Conservation (phyloP, 768 basidiomycete species). For the Phlebiopsis flavidoalba region DNA sequence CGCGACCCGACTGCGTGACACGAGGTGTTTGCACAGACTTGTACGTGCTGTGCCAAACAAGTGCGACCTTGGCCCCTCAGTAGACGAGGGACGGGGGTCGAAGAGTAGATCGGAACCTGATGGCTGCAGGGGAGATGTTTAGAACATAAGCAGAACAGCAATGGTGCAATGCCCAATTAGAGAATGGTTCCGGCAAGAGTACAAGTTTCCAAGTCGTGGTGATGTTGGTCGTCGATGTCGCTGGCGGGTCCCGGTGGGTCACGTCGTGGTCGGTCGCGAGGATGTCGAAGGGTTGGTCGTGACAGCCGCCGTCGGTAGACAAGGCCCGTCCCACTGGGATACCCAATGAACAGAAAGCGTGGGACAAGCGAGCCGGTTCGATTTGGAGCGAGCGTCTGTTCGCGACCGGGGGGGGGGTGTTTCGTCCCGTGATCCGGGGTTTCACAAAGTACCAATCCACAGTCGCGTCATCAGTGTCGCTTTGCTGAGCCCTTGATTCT, state of each 20-base stretch:
- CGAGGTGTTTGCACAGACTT: conserved; percentile 48
- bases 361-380: background rate
- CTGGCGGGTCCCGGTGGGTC: background rate
- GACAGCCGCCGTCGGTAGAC: background rate
- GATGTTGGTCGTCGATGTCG: background rate
- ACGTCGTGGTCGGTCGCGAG: background rate
- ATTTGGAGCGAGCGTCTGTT: conserved; percentile 29
- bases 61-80: conserved; percentile 52
- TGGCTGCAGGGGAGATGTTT: background rate
- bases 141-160: background rate
- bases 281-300: background rate
- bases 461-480: background rate
- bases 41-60: conserved; percentile 54
- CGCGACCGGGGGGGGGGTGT: conserved; percentile 40
- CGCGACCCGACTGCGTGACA: conserved; percentile 59
- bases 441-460: conserved; percentile 4
- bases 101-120: conserved; percentile 37
- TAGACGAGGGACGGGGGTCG: conserved; percentile 23
- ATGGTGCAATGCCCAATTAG: background rate
- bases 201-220: background rate
- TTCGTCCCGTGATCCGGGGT: conserved; percentile 33
- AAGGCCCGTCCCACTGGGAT: background rate
- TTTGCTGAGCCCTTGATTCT: too few relatives aligned
- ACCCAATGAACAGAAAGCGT: background rate
- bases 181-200: conserved; percentile 1